Conservation (phyloP, 768 basidiomycete genomes). For the Tulasnella sp. region DNA sequence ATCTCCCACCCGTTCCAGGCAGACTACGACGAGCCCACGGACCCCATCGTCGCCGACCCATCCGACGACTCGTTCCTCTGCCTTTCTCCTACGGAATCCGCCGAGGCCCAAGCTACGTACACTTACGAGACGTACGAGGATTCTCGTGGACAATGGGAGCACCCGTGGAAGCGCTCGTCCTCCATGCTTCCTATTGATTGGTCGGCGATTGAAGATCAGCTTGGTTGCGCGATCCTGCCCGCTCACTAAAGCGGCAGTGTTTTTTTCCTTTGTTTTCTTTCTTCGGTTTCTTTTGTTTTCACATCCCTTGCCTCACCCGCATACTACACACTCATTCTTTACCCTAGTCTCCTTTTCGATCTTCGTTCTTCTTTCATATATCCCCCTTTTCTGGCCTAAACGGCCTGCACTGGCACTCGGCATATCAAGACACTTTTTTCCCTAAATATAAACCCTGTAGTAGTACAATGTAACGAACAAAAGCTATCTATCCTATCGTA, state of each 20-base stretch:
- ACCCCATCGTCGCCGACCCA: background rate
- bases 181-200: background rate
- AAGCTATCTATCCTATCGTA: background rate
- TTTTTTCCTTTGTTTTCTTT: background rate
- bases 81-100: background rate
- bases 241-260: background rate
- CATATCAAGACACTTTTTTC: background rate
- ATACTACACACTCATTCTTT: background rate
- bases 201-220: background rate
- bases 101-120: background rate
- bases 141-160: background rate
- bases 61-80: background rate
- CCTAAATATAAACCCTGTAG: background rate
- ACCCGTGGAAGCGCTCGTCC: background rate
- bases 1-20: background rate
- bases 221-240: background rate
- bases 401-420: background rate
- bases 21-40: background rate
- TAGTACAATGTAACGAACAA: background rate
- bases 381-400: background rate
- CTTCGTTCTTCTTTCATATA: background rate
- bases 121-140: background rate
- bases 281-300: background rate
- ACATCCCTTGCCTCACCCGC: background rate
- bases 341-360: background rate